phyloP scores from a whole-genome alignment of 2,329 filamentous ascomycete species.

The Paraconiothyrium brasiliense region DNA sequence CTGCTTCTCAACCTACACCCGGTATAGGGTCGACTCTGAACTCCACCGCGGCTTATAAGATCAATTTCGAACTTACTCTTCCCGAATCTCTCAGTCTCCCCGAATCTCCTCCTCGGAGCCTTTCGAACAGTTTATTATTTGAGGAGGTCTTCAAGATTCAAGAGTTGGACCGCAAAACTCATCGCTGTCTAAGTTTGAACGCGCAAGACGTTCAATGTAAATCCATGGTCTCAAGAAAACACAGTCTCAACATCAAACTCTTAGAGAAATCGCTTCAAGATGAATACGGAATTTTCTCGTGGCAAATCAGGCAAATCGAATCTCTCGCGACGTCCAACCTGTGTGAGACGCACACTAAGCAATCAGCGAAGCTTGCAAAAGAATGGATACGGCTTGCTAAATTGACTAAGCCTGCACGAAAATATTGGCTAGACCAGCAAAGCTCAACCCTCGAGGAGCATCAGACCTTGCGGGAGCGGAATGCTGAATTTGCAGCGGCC shows the following conservation, averaged over 20 bases:
- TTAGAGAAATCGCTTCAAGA: not conserved
- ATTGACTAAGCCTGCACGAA: constrained; percentile 4
- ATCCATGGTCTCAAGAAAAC: not conserved
- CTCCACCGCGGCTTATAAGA: not conserved
- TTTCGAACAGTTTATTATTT: constrained; percentile 12
- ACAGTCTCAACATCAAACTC: not conserved
- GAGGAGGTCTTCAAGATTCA: constrained; percentile 17
- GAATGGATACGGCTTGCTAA: constrained; percentile 16
- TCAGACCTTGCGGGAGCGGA: not conserved
- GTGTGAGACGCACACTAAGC: constrained; percentile 10
- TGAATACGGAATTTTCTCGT: not conserved
- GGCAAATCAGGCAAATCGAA: not conserved
- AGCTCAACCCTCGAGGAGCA: not conserved
- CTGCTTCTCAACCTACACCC: too few species aligned
- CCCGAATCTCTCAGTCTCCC: not conserved
- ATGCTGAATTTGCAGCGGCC: not conserved
- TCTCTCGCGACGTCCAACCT: not conserved
- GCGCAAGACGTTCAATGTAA: not conserved
- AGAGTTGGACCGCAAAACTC: constrained; percentile 10
- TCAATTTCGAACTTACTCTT: not conserved
- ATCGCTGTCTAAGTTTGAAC: constrained; percentile 6
- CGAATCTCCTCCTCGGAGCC: constrained; percentile 1
- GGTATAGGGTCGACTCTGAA: too few species aligned
- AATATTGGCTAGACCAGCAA: not conserved
- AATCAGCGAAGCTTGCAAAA: constrained; percentile 7